These are phyloP conservation scores for Rhexocercosporidium sp. DNA, from an alignment of 2,329 filamentous ascomycete genomes.

Conservation along the genomic window DNA sequence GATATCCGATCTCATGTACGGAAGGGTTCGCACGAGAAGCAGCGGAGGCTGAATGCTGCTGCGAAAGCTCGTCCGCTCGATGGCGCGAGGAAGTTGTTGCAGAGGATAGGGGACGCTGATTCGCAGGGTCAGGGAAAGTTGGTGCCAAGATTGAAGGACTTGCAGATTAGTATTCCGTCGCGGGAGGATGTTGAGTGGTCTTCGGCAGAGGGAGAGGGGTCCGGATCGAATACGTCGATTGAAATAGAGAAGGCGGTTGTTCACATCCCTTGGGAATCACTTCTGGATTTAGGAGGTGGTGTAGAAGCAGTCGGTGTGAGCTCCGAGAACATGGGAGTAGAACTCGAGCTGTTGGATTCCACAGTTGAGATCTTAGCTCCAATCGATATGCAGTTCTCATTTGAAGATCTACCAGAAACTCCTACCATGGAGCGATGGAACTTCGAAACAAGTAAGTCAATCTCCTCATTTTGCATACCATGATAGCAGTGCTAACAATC, in stretches of 20 bases:
- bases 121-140: background rate
- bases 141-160: background rate
- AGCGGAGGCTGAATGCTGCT: background rate
- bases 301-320: background rate
- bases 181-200: background rate
- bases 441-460: background rate
- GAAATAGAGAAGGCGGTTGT: too few relatives aligned
- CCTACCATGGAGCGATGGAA: background rate
- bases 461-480: background rate
- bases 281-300: background rate
- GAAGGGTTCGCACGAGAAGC: background rate
- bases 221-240: background rate
- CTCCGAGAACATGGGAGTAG: too few relatives aligned
- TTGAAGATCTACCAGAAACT: background rate
- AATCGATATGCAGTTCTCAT: too few relatives aligned
- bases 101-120: background rate
- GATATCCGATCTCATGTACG: slow-evolving; percentile 9
- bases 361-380: too few relatives aligned
- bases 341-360: too few relatives aligned
- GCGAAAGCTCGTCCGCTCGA: background rate
- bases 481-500: too few relatives aligned
- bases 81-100: background rate
- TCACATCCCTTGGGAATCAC: background rate
- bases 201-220: background rate
- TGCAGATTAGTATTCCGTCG: background rate